Evolutionary conservation across 495 filamentous ascomycete species (phyloP), one percentile per base, ranked within the genome.

Genomic region (Aspergillus steynii): DNA sequence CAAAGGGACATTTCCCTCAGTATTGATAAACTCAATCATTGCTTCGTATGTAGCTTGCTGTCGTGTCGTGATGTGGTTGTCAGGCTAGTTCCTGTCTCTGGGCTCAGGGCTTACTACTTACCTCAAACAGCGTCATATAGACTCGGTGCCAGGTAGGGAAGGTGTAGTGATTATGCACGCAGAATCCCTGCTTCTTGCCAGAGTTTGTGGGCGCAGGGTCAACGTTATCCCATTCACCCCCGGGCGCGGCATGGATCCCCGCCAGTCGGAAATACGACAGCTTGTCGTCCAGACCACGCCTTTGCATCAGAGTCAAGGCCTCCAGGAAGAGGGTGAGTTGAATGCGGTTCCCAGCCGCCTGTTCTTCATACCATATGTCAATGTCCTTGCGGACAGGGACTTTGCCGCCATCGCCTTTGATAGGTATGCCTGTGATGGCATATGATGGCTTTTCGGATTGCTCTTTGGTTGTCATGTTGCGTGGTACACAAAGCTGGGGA

Each of bases 101-200:
- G 0, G 6, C 14, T 10, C 29, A 27, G 37, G 34, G 56, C 10
- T 27, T 37, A 7, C 20, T 20, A 59, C 56, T 29, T n/a, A 59
- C 56, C 56, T 59, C 56, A 45, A 31, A 50, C 4, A 59, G 47
- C 4, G n/a, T 5, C 48, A 59, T 34, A 29, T 59, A 59, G 29
- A 59, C 47, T 29, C 56, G 47, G 26, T 59, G 56, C 56, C 56
- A 59, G 20, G 56, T 59, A 6, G 56, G 56, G 46, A 59, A 59
- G 12, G 56, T 59, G 31, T 59, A 59, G 25, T 59, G n/a, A 28
- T 53, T 59, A 29, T 59, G 56, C 6, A 59, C 56, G 45, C 56
- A 59, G 28, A 26, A 59, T 1, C 56, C 56, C 12, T 5, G 7
- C 1, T n/a, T 26, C 45, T 25, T 15, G 5, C 26, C 28, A 29